These are phyloP conservation scores for Kurtzmaniella quercitrusa DNA, from an alignment of 1,139 yeast genomes.

Conservation along the genomic window DNA sequence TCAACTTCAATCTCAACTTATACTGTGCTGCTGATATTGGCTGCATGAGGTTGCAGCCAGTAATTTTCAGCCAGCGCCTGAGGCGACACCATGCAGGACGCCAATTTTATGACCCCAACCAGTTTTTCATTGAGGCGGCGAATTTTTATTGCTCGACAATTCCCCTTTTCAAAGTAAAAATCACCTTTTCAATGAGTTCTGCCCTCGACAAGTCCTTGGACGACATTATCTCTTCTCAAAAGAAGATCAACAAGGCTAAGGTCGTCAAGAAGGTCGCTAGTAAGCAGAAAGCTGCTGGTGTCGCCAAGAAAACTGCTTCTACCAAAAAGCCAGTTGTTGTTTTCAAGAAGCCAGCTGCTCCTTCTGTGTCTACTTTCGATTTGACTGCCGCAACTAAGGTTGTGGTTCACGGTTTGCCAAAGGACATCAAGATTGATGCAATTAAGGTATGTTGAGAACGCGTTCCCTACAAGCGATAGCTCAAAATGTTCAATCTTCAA, in stretches of 20 bases:
- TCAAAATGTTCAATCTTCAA: not conserved
- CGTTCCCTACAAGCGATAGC: not conserved
- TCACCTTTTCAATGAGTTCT: constrained; percentile 33
- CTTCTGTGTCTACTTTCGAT: constrained; percentile 36
- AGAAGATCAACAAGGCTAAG: constrained; percentile 30
- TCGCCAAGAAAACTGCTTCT: constrained; percentile 28
- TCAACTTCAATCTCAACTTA: too few species aligned
- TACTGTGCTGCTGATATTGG: too few species aligned
- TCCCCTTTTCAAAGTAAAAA: not conserved
- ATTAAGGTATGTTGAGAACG: constrained; percentile 65
- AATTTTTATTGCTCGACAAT: not conserved
- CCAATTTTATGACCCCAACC: too few species aligned
- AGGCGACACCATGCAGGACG: too few species aligned
- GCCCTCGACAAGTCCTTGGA: constrained; percentile 90
- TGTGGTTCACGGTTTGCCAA: constrained; percentile 73
- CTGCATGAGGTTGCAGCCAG: too few species aligned
- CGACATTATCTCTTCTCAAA: constrained; percentile 75
- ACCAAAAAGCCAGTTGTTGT: constrained; percentile 30
- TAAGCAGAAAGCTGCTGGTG: constrained; percentile 12
- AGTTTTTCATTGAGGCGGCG: not conserved
- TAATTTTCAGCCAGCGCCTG: not conserved
- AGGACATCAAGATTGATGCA: constrained; percentile 72
- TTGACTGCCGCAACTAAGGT: constrained; percentile 66
- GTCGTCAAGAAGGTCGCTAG: constrained; percentile 18
- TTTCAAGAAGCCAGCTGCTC: constrained; percentile 31